Conservation (phyloP, 1,284 basidiomycete species). For the Wolfiporia cocos region DNA sequence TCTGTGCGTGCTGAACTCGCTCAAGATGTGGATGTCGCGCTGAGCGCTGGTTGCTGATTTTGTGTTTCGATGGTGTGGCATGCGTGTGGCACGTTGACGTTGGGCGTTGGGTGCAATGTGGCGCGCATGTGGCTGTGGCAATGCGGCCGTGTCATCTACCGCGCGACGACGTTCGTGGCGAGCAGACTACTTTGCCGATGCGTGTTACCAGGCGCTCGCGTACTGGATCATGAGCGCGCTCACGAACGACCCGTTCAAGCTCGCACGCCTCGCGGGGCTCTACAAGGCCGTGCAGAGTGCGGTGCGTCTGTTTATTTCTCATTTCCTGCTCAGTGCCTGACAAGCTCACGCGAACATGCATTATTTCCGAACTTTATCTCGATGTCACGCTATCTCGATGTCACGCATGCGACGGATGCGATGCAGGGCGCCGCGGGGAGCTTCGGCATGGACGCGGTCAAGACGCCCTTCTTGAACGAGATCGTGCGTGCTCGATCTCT, state of each 20-base stretch:
- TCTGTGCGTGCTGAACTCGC: conserved; percentile 33
- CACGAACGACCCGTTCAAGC: conserved; percentile 35
- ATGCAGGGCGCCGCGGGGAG: conserved; percentile 30
- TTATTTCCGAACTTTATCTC: too few relatives aligned
- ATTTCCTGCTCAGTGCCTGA: not conserved
- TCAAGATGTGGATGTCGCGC: not conserved
- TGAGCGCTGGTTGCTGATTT: not conserved
- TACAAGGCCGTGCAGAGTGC: conserved; percentile 33
- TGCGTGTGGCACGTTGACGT: too few relatives aligned
- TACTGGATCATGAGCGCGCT: conserved; percentile 39
- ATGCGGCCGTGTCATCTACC: too few relatives aligned
- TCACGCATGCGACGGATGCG: not conserved
- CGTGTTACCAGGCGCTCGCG: conserved; percentile 32
- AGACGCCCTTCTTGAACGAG: conserved; percentile 33
- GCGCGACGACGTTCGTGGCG: too few relatives aligned
- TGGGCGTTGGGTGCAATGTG: too few relatives aligned
- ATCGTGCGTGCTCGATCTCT: conserved; percentile 17
- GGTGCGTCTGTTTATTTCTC: not conserved
- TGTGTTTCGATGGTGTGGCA: not conserved
- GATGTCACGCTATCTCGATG: too few relatives aligned
- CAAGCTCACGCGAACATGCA: too few relatives aligned
- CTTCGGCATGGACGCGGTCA: conserved; percentile 43
- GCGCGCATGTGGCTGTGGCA: too few relatives aligned
- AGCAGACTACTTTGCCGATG: conserved; percentile 31
- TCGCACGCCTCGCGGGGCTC: conserved; percentile 35